Percentiles rank a stretch among this genome's conserved stretches.
phyloP scores from a whole-genome alignment of 352 stramenopile species.

The Pythium dissotocum region DNA sequence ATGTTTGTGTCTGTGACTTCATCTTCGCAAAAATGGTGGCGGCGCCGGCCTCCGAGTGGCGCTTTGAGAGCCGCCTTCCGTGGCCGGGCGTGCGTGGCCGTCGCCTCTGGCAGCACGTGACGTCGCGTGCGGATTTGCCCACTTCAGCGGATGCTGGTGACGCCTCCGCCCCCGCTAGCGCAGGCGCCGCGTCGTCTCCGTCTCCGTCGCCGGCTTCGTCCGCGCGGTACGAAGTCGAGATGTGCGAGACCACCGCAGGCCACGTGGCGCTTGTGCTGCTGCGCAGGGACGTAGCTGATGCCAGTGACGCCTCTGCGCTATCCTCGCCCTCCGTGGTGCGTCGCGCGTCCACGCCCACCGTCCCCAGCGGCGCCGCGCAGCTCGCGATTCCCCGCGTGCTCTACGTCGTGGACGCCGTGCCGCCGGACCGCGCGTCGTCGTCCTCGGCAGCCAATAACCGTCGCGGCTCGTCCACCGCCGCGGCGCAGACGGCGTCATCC shows the following conservation, averaged over 20 bases:
- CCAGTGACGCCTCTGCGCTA: not conserved
- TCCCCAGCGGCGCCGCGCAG: constrained; percentile 14
- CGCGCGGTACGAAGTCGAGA: constrained; percentile 49
- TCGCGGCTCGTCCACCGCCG: constrained; percentile 9
- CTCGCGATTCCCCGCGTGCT: constrained; percentile 47
- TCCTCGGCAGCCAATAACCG: not conserved
- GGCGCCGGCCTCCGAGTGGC: constrained; percentile 18
- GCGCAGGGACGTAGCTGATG: constrained; percentile 9
- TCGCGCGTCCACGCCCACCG: constrained; percentile 7
- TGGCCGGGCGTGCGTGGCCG: constrained; percentile 55
- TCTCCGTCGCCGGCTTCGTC: not conserved
- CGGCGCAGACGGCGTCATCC: constrained; percentile 4
- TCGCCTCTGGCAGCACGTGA: constrained; percentile 32
- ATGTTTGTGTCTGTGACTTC: not conserved
- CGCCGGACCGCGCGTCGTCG: constrained; percentile 35
- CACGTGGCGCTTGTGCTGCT: constrained; percentile 64
- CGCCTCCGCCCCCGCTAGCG: not conserved
- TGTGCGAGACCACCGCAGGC: constrained; percentile 52
- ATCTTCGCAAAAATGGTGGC: constrained; percentile 14
- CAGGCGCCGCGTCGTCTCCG: not conserved
- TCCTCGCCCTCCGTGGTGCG: not conserved
- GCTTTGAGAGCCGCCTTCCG: constrained; percentile 37
- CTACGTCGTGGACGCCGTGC: constrained; percentile 75
- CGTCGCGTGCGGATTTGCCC: not conserved
- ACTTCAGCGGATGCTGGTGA: not conserved